Percentiles rank a stretch among this genome's conserved stretches.
Conservation (phyloP, 768 basidiomycete genomes). For the Leccinum subgranulosum region DNA sequence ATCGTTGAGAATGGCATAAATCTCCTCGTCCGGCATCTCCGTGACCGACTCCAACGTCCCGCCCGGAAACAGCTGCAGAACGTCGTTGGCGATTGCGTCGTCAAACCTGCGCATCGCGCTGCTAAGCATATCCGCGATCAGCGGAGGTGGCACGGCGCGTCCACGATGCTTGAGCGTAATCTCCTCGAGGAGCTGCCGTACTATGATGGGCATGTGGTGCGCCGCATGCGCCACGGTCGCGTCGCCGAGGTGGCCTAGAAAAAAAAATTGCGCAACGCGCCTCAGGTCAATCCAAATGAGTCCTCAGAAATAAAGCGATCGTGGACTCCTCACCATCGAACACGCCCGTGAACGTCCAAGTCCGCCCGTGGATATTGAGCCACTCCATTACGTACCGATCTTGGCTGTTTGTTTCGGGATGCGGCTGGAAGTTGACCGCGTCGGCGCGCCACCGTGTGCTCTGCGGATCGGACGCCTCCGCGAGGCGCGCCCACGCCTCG, state of each 20-base stretch:
- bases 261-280: constrained; percentile 1
- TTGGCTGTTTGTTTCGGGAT: constrained; percentile 50
- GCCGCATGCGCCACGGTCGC: constrained; percentile 68
- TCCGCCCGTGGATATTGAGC: constrained; percentile 51
- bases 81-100: constrained; percentile 63
- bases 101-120: constrained; percentile 61
- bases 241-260: constrained; percentile 61
- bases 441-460: constrained; percentile 46
- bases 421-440: constrained; percentile 67
- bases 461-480: constrained; percentile 50
- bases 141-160: constrained; percentile 41
- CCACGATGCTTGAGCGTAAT: constrained; percentile 37
- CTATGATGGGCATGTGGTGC: constrained; percentile 64
- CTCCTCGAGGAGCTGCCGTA: constrained; percentile 54
- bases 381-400: constrained; percentile 61
- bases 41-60: constrained; percentile 45
- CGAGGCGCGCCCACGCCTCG: constrained; percentile 54
- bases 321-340: constrained; percentile 56
- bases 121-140: constrained; percentile 55
- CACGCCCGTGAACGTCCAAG: constrained; percentile 66
- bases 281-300: background rate
- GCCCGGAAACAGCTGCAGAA: constrained; percentile 57
- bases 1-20: constrained; percentile 63
- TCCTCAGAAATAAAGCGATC: background rate
- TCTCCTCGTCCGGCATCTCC: constrained; percentile 52